These are phyloP conservation scores for Cladobotryum mycophilum DNA, from an alignment of 2,329 filamentous ascomycete species.

Conservation along the genomic window DNA sequence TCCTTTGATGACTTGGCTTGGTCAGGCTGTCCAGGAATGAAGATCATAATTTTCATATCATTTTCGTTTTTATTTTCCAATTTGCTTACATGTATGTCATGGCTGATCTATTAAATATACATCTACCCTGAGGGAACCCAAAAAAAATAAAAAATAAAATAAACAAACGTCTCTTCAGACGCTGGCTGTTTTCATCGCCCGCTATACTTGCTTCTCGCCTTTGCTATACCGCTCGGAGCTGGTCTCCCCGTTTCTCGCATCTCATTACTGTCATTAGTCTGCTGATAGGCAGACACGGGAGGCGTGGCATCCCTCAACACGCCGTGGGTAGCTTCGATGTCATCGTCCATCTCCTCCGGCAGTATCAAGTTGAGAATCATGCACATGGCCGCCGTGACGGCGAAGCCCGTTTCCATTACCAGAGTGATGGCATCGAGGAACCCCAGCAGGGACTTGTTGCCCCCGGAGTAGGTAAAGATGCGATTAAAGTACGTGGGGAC, in stretches of 20 bases:
- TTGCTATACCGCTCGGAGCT: neutral
- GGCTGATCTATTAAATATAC: no score
- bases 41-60: no score
- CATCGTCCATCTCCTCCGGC: constrained; percentile 68
- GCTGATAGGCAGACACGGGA: constrained; percentile 16
- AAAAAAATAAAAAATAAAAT: no score
- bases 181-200: no score
- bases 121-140: no score
- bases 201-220: constrained; percentile 6
- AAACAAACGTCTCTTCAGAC: no score
- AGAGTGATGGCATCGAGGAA: constrained; percentile 70
- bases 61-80: no score
- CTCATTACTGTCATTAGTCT: constrained; percentile 16
- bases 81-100: no score
- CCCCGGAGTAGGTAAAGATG: constrained; percentile 66
- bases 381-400: constrained; percentile 66
- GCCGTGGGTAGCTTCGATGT: constrained; percentile 19
- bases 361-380: constrained; percentile 68
- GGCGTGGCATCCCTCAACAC: constrained; percentile 9
- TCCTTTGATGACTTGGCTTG: no score
- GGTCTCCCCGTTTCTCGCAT: neutral
- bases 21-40: no score
- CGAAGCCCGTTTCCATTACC: constrained; percentile 69
- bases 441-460: constrained; percentile 60
- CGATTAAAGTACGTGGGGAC: constrained; percentile 61